Evolutionary conservation across 495 filamentous ascomycete species (phyloP).

Genomic region (Pseudevernia furfuracea): DNA sequence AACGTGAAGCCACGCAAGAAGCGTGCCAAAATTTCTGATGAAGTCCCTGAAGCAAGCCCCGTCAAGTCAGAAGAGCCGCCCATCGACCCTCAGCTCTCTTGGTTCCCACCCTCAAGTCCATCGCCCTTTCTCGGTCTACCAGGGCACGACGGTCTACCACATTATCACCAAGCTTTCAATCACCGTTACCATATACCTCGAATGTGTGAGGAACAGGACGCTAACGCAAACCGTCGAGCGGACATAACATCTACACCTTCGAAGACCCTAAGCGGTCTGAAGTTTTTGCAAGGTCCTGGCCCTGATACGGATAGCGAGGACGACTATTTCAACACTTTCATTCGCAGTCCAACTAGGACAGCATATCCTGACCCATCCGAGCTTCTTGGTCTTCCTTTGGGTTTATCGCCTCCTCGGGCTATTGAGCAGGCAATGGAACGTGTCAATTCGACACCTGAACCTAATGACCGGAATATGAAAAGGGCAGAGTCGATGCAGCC

Average conservation of each 20-base stretch:
- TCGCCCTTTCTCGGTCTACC: slow-evolving; percentile 1
- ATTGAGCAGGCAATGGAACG: background rate
- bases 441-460: slow-evolving; percentile 16
- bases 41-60: background rate
- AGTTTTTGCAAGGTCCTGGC: background rate
- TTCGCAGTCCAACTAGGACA: slow-evolving; percentile 13
- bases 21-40: background rate
- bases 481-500: slow-evolving; percentile 28
- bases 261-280: background rate
- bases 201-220: slow-evolving; percentile 26
- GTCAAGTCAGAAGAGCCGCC: slow-evolving; percentile 11
- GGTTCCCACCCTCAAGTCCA: background rate
- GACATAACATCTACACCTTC: background rate
- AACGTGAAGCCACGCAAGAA: slow-evolving; percentile 5
- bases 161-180: slow-evolving; percentile 8
- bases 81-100: slow-evolving; percentile 25
- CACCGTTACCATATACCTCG: slow-evolving; percentile 32
- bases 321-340: slow-evolving; percentile 15
- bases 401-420: background rate
- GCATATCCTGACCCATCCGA: slow-evolving; percentile 22
- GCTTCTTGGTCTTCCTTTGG: background rate
- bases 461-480: slow-evolving; percentile 34
- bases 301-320: slow-evolving; percentile 4
- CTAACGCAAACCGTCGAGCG: background rate
- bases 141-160: background rate